These are phyloP conservation scores for Candida parachauliodes DNA, from an alignment of 805 yeast genomes.

Conservation along the genomic window DNA sequence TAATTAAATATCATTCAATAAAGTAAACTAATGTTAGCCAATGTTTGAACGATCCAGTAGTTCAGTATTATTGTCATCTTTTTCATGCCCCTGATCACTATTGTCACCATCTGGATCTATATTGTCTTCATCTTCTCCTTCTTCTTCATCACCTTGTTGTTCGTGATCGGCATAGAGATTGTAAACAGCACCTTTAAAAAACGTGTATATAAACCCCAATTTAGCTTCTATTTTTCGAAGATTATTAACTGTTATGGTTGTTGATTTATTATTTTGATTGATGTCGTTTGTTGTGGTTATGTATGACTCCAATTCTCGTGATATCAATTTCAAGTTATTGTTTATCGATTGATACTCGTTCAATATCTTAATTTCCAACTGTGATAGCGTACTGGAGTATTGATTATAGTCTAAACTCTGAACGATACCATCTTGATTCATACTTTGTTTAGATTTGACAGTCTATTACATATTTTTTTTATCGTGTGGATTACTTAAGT, in stretches of 20 bases:
- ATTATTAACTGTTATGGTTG: conserved; percentile 29
- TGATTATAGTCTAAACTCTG: not conserved
- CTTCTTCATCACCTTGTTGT: conserved; percentile 29
- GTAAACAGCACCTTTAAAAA: conserved; percentile 69
- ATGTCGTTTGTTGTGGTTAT: not conserved
- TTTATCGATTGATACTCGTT: conserved; percentile 7
- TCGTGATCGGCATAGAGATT: conserved; percentile 43
- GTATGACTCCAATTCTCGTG: conserved; percentile 4
- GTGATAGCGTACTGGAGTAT: not conserved
- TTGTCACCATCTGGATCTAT: conserved; percentile 37
- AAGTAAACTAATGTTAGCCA: not conserved
- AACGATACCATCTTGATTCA: not conserved
- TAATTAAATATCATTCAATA: too few relatives aligned
- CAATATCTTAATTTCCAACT: conserved; percentile 4
- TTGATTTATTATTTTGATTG: not conserved
- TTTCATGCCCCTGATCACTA: conserved; percentile 12
- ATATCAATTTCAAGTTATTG: conserved; percentile 1
- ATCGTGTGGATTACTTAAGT: not conserved
- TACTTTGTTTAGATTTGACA: not conserved
- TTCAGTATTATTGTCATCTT: not conserved
- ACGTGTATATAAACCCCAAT: conserved; percentile 59
- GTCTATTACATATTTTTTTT: too few relatives aligned
- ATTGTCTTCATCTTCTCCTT: conserved; percentile 2
- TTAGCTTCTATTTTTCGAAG: conserved; percentile 61
- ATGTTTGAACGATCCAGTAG: conserved; percentile 3